Base-by-base conservation (phyloP, 306 rosid species). In the Fragaria nilgerrensis region DNA sequence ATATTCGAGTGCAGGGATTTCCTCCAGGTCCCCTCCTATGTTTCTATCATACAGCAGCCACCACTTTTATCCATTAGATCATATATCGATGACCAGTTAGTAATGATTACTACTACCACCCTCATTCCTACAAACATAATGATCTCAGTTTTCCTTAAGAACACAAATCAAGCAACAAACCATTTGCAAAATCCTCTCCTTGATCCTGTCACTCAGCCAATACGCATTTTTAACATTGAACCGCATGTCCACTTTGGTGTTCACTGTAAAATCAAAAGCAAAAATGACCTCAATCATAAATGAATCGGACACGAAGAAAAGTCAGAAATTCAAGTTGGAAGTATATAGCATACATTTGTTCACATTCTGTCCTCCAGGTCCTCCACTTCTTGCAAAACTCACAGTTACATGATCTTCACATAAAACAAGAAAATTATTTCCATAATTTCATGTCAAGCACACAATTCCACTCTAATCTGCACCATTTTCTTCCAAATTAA, bases 181-280 rank as follows among this genome's bases (percentile, higher is more conserved):
- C 93, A 80, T 87, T 82, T 89, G 97, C 45, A 89, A 39, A 79
- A 95, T 95, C 90, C 44, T 90, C 68, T 95, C 98, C 86, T 93
- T 87, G 79, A 95, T 81, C 83, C 91, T 84, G 36, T 92, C 92
- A 73, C 91, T 84, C 32, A 92, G 86, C 97, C 98, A 94, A 82
- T 84, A 56, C 1, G 96, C 97, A 58, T 89, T 88, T 74, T 85
- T 69, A 68, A 95, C 91, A 71, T 90, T 92, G 89, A 95, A 95
- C 23, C 98, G 97, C 98, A 95, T 95, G 75, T 95, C 98, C 79
- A 95, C 97, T 95, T 95, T 90, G 22, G 97, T 95, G 79, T 92
- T 95, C 89, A 95, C 98, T 90, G 93, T 63, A 59, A 78, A 78
- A 73, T 49, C 48, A 80, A 53, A 20, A 79, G 14, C 22, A 36